These are phyloP conservation scores for Arthromyces matolae DNA, from an alignment of 768 basidiomycete species.

Conservation along the genomic window DNA sequence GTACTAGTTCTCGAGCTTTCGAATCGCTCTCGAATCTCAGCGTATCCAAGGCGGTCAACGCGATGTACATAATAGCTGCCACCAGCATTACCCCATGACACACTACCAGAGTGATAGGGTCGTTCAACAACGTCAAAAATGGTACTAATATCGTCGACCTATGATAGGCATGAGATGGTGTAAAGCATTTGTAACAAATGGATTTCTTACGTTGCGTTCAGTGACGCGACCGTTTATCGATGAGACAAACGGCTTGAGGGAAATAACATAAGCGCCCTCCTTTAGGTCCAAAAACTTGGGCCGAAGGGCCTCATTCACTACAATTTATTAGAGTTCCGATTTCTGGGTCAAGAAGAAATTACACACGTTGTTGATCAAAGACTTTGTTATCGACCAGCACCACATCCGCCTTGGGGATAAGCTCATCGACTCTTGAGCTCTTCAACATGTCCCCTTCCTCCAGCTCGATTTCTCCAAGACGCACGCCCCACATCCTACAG, in stretches of 20 bases:
- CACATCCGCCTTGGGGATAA: constrained; percentile 82
- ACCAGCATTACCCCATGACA: constrained; percentile 75
- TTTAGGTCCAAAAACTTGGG: constrained; percentile 93
- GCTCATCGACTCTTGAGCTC: constrained; percentile 58
- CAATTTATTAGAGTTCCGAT: constrained; percentile 9
- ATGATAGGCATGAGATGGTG: not conserved
- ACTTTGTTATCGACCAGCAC: constrained; percentile 90
- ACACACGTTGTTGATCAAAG: constrained; percentile 70
- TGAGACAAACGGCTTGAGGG: constrained; percentile 81
- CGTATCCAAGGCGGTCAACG: constrained; percentile 71
- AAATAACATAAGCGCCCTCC: constrained; percentile 87
- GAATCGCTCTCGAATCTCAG: constrained; percentile 52
- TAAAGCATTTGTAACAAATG: not conserved
- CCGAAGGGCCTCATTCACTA: constrained; percentile 84
- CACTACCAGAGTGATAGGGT: constrained; percentile 65
- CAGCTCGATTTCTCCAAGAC: constrained; percentile 69
- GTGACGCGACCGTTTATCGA: constrained; percentile 71
- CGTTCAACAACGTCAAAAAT: constrained; percentile 77
- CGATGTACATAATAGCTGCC: constrained; percentile 75
- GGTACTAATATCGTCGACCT: constrained; percentile 77
- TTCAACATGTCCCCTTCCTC: constrained; percentile 86
- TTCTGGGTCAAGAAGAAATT: not conserved
- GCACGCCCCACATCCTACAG: constrained; percentile 89
- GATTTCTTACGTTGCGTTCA: constrained; percentile 67
- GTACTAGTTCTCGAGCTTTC: constrained; percentile 42